Evolutionary conservation across 805 yeast genomes (phyloP), one percentile per base, ranked within the genome.

Genomic region (Hermanozyma aechmeae): DNA sequence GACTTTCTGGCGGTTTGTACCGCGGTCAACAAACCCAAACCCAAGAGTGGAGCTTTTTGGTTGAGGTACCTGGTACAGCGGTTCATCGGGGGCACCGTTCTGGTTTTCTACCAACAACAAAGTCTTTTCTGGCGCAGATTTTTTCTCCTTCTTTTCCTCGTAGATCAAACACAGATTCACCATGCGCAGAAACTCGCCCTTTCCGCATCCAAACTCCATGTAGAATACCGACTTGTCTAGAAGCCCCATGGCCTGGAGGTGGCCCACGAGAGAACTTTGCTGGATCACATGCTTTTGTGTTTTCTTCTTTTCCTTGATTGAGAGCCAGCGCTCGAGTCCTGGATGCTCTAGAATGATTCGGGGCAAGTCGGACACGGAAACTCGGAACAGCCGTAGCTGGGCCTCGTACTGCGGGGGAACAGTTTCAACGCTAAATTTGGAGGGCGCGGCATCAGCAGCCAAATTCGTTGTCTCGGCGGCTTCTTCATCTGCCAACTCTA

Each of bases 151-250:
- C n/a, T n/a, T n/a, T n/a, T n/a, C n/a, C 16, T 49, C 60, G 16
- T 43, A 38, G 5, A 57, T 32, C 3, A 57, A 37, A 38, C 68
- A 60, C 13, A 48, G 30, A 46, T 61, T 64, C 9, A 82, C 56
- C 42, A 74, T 80, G 33, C 94, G 54, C 1, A 86, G 69, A 15
- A 86, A 63, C 47, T 87, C 96, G 2, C 83, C 95, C 38, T 87
- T 71, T 0, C 96, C 96, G 50, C 95, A 82, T 1, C 96, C 96
- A 60, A 84, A 85, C 52, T 86, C 96, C 16, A 80, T 48, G 46
- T 73, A 72, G 28, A 62, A 54, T 21, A 37, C 34, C 13, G 49
- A 32, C 2, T 48, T 23, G 1, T 52, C 49, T 22, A 79, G 53
- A 6, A 78, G 45, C 0, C 47, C 47, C 11, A 51, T 38, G 4